phyloP scores from a whole-genome alignment of 2,329 filamentous ascomycete species.

The Penicillium capsulatum region DNA sequence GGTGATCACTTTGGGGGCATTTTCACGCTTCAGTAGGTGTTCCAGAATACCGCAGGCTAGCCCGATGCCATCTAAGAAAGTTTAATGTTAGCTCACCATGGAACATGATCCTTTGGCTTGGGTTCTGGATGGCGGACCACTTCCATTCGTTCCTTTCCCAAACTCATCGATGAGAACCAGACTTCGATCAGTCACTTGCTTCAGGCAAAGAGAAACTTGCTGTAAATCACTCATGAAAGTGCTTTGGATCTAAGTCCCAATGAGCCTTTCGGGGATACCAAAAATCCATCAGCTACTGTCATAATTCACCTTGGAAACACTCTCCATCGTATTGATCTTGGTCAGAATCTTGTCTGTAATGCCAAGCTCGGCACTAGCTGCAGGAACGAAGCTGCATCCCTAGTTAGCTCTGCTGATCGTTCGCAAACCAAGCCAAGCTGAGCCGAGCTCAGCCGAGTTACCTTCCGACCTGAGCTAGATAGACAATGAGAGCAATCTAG shows the following conservation, averaged over 20 bases:
- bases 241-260: constrained; percentile 50
- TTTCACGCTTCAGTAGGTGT: constrained; percentile 49
- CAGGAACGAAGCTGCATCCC: constrained; percentile 71
- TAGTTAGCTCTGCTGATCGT: neutral
- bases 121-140: constrained; percentile 32
- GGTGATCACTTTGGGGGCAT: constrained; percentile 56
- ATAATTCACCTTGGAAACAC: constrained; percentile 52
- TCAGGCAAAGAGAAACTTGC: constrained; percentile 74
- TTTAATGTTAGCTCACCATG: constrained; percentile 4
- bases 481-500: constrained; percentile 75
- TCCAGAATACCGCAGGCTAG: constrained; percentile 60
- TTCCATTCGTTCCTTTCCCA: constrained; percentile 63
- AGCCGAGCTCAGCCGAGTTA: constrained; percentile 21
- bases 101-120: no score
- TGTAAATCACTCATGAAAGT: constrained; percentile 80
- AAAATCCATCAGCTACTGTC: neutral
- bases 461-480: constrained; percentile 81
- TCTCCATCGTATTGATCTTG: constrained; percentile 70
- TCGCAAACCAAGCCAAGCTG: neutral
- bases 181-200: constrained; percentile 68
- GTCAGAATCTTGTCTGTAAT: constrained; percentile 91
- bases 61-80: constrained; percentile 56
- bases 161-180: constrained; percentile 93
- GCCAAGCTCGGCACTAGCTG: constrained; percentile 69
- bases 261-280: neutral